These are phyloP conservation scores for Neonectria coccinea DNA, from an alignment of 2,329 filamentous ascomycete species.

Conservation along the genomic window DNA sequence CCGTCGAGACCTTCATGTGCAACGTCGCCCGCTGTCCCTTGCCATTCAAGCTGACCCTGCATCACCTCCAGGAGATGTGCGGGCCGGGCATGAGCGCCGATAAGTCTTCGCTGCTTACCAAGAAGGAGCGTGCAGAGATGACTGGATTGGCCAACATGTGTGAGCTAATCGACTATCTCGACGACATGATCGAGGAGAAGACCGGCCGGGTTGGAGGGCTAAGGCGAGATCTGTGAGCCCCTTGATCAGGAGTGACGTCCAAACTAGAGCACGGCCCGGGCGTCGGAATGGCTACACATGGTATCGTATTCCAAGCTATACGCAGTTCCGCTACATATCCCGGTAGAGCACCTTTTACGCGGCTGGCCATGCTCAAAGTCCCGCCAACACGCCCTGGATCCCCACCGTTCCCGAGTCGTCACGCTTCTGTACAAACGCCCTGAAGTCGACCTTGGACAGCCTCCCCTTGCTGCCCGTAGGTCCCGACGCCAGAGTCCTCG, in stretches of 20 bases:
- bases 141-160: conserved; percentile 64
- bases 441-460: conserved; percentile 76
- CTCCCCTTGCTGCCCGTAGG: conserved; percentile 61
- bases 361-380: conserved; percentile 54
- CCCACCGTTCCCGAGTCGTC: conserved; percentile 86
- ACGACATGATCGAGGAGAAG: conserved; percentile 59
- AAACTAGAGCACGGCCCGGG: conserved; percentile 6
- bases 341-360: conserved; percentile 19
- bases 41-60: conserved; percentile 71
- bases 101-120: conserved; percentile 65
- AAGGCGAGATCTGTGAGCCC: conserved; percentile 49
- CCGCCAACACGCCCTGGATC: conserved; percentile 84
- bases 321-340: conserved; percentile 26
- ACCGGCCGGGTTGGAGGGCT: conserved; percentile 49
- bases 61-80: conserved; percentile 77
- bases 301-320: conserved; percentile 42
- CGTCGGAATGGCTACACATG: conserved; percentile 31
- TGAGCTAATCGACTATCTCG: conserved; percentile 71
- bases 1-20: conserved; percentile 72
- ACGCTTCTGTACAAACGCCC: conserved; percentile 84
- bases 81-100: conserved; percentile 66
- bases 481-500: conserved; percentile 66
- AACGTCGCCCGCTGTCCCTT: conserved; percentile 68
- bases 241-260: not conserved
- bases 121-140: conserved; percentile 65